Evolutionary conservation across 1,139 yeast species (phyloP), one percentile per base, ranked within the genome.

Genomic region (Nakaseomyces uthaithaninus): DNA sequence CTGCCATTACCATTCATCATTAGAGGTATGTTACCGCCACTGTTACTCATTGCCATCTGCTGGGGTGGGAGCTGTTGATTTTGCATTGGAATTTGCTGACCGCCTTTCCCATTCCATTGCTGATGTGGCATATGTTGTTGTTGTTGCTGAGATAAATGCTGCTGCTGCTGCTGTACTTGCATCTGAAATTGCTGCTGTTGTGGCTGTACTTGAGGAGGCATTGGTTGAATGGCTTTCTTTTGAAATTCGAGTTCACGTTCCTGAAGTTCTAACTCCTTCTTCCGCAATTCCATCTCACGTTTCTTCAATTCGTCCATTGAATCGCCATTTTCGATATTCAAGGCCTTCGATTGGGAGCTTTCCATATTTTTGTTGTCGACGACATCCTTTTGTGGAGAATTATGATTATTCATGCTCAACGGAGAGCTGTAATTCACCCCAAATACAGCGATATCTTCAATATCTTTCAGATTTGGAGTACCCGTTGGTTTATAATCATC

Each of bases 261-360:
- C 44, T 62, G 55, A 48, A 72, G 55, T 23, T 68, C 67, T 43
- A 69, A 60, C 51, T 72, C 77, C 48, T 70, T 66, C 43, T 62
- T 66, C 46, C 66, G 65, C 37, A 72, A 57, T 47, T 70, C 75
- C 36, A 66, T 41, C 46, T 72, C 75, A 24, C 56, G 51, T 37
- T 52, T 56, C 36, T 54, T 51, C 37, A 57, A 33, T 1, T 31
- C 35, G 15, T 31, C 35, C 6, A 19, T 20, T 9, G 33, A 16
- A 12, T n/a, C 25, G 18, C 25, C 25, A n/a, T 19, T 31, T 31
- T 19, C 25, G 5, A 20, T 19, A n/a, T n/a, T n/a, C n/a, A n/a
- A n/a, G n/a, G n/a, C n/a, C n/a, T n/a, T n/a, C n/a, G n/a, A n/a
- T n/a, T n/a, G n/a, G n/a, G n/a, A n/a, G n/a, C n/a, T 37, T 28